A percentile compares a stretch with the other conserved stretches of the same genome.
phyloP scores from a whole-genome alignment of 1,284 basidiomycete genomes.

The Volvariella surrecta region DNA sequence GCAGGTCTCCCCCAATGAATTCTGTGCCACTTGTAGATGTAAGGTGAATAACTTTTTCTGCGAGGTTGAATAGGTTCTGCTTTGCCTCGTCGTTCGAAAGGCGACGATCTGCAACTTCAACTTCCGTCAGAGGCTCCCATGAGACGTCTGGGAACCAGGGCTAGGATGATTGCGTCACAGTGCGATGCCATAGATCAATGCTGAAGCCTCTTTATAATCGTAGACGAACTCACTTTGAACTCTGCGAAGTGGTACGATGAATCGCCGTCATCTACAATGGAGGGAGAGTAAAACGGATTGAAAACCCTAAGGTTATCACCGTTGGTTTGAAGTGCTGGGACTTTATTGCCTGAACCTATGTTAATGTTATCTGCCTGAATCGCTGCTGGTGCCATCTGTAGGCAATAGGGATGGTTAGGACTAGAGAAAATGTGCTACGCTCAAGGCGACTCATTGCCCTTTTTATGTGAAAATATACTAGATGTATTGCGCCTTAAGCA shows the following conservation, averaged over 20 bases:
- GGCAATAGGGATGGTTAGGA: background rate
- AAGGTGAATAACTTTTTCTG: conserved; percentile 47
- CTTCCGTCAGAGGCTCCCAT: conserved; percentile 56
- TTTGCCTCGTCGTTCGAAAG: conserved; percentile 52
- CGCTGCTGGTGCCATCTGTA: conserved; percentile 22
- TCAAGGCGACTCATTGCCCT: background rate
- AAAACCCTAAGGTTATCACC: conserved; percentile 24
- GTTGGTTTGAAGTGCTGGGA: conserved; percentile 5
- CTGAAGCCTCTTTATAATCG: conserved; percentile 1
- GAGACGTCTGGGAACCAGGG: conserved; percentile 55
- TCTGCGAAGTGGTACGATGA: conserved; percentile 47
- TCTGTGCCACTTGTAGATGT: conserved; percentile 63
- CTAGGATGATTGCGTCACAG: conserved; percentile 25
- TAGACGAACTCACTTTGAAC: conserved; percentile 44
- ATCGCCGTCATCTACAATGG: conserved; percentile 39
- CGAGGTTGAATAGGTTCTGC: conserved; percentile 46
- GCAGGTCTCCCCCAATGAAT: conserved; percentile 52
- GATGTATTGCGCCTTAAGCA: background rate
- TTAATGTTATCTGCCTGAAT: conserved; percentile 11
- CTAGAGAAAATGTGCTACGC: background rate
- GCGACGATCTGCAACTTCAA: conserved; percentile 57
- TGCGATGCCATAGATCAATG: background rate
- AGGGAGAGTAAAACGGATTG: conserved; percentile 65
- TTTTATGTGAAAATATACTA: too few relatives aligned
- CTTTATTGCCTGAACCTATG: background rate